Percentiles rank a stretch among this genome's conserved stretches.
phyloP scores from a whole-genome alignment of 1,139 yeast species.

The Debaryomyces psychrophilus region DNA sequence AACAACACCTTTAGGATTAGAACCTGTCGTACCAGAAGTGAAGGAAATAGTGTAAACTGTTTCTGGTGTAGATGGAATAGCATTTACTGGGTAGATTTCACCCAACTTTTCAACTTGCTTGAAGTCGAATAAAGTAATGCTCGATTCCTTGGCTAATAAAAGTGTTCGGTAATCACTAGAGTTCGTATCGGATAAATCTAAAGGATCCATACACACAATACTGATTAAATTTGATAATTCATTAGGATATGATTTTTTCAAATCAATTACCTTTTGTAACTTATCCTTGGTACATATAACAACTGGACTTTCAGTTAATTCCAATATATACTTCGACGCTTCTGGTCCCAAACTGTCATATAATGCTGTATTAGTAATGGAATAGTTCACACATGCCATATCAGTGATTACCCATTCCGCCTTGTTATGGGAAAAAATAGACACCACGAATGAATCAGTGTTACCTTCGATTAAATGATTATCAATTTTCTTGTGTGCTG shows the following conservation, averaged over 20 bases:
- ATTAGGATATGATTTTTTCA: constrained; percentile 28
- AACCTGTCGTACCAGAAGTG: constrained; percentile 79
- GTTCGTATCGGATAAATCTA: constrained; percentile 26
- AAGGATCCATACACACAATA: constrained; percentile 45
- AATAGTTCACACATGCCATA: constrained; percentile 39
- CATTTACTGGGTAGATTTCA: constrained; percentile 44
- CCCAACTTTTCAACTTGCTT: constrained; percentile 61
- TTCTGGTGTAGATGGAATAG: constrained; percentile 55
- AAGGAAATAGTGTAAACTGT: constrained; percentile 68
- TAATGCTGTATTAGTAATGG: constrained; percentile 42
- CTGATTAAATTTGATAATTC: constrained; percentile 34
- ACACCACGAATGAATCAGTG: constrained; percentile 34
- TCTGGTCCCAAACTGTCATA: constrained; percentile 46
- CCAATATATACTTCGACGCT: constrained; percentile 38
- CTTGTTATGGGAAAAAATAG: constrained; percentile 40
- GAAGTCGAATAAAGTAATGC: constrained; percentile 46
- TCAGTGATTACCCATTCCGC: constrained; percentile 45
- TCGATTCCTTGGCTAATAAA: constrained; percentile 25
- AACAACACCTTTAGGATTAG: constrained; percentile 72
- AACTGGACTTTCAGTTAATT: constrained; percentile 38
- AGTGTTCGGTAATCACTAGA: constrained; percentile 18
- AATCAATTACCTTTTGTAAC: constrained; percentile 28
- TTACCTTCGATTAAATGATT: constrained; percentile 26
- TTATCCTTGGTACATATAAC: constrained; percentile 40
- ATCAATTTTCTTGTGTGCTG: constrained; percentile 30